Conservation (phyloP, 225 moss, liverwort and hornwort species). For the Thuidium tamariscinum region DNA sequence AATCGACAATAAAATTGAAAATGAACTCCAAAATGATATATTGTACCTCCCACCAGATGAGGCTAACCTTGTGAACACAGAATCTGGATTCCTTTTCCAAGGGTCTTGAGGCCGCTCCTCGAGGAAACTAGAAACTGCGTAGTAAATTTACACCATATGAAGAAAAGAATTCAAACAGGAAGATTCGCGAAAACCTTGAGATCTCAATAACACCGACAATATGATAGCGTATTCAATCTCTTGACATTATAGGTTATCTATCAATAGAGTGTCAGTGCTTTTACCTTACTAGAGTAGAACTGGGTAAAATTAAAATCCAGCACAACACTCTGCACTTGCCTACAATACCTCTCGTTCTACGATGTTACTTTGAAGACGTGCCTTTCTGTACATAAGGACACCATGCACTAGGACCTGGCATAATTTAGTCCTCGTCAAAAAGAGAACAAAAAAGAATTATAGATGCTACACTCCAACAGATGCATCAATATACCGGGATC, state of each 20-base stretch:
- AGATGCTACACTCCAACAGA: neutral
- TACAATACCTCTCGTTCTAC: neutral
- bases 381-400: constrained; percentile 6
- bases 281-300: neutral
- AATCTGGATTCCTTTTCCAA: neutral
- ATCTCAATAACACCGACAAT: neutral
- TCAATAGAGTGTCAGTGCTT: neutral
- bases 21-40: neutral
- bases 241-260: neutral
- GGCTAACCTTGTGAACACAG: neutral
- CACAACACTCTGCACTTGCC: neutral
- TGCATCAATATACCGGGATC: neutral
- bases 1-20: neutral
- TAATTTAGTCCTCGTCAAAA: neutral
- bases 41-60: neutral
- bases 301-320: neutral
- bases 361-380: neutral
- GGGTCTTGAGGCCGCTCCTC: neutral
- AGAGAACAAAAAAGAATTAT: neutral
- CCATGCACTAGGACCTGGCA: neutral
- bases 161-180: neutral
- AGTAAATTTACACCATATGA: neutral
- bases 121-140: neutral
- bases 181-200: neutral
- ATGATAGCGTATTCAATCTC: neutral